Evolutionary conservation across 495 filamentous ascomycete genomes (phyloP).

Genomic region (Aspergillus biplanus): DNA sequence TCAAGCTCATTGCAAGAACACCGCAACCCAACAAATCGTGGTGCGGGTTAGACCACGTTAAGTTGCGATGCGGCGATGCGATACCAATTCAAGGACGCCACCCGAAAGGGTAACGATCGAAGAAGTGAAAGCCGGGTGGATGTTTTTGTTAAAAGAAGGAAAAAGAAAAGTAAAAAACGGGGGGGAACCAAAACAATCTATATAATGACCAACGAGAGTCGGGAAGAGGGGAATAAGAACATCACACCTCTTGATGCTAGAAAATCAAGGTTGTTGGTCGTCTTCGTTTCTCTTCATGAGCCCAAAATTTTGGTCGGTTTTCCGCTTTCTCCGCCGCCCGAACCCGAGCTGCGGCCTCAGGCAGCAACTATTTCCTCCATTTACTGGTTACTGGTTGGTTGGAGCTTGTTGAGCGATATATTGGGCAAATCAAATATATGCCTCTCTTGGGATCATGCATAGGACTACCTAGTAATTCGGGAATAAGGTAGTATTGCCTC

Average conservation of each 20-base stretch:
- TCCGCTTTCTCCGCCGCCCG: constrained; percentile 40
- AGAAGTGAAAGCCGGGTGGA: constrained; percentile 18
- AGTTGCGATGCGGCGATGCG: constrained; percentile 32
- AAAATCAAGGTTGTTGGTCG: constrained; percentile 8
- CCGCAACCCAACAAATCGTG: constrained; percentile 39
- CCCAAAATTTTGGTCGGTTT: constrained; percentile 48
- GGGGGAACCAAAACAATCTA: constrained; percentile 21
- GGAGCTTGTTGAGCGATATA: neutral
- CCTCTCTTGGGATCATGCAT: neutral
- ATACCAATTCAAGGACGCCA: constrained; percentile 21
- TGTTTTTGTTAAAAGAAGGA: constrained; percentile 14
- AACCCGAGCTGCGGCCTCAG: constrained; percentile 33
- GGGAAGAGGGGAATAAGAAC: constrained; percentile 20
- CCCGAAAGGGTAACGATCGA: constrained; percentile 9
- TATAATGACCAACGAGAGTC: constrained; percentile 24
- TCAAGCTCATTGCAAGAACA: constrained; percentile 52
- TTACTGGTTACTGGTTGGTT: neutral
- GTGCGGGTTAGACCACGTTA: constrained; percentile 38
- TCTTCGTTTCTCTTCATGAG: constrained; percentile 3
- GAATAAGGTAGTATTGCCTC: too few species aligned
- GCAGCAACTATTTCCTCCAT: constrained; percentile 20
- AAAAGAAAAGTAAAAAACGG: constrained; percentile 23
- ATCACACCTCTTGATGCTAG: constrained; percentile 21
- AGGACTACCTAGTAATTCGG: too few species aligned
- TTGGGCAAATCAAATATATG: neutral